phyloP scores from a whole-genome alignment of 2,329 filamentous ascomycete species.

The Colletotrichum aenigma region DNA sequence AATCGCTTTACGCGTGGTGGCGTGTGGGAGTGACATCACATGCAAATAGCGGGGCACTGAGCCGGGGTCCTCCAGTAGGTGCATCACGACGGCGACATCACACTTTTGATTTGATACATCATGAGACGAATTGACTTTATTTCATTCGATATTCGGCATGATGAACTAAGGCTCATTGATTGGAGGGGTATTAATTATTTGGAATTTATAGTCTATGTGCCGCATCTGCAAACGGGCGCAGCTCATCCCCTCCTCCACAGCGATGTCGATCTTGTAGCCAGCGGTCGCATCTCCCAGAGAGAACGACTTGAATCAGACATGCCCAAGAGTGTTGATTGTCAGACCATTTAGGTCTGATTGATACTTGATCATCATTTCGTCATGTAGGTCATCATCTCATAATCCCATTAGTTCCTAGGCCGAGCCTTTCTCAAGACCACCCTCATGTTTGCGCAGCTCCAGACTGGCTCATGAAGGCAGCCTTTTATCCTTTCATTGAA shows the following conservation, averaged over 20 bases:
- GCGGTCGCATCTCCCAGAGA: neutral
- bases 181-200: neutral
- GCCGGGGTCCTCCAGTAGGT: neutral
- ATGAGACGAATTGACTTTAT: neutral
- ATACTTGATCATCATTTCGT: neutral
- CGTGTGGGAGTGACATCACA: constrained; percentile 14
- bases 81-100: neutral
- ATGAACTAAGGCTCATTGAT: neutral
- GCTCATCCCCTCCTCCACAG: neutral
- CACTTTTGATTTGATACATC: neutral
- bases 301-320: neutral
- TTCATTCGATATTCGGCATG: neutral
- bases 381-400: neutral
- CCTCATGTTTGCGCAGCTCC: neutral
- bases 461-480: neutral
- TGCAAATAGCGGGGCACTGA: neutral
- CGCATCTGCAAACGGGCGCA: neutral
- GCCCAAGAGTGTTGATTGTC: fast-evolving
- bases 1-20: constrained; percentile 15
- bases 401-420: neutral
- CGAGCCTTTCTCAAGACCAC: neutral
- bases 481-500: neutral
- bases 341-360: neutral
- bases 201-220: neutral
- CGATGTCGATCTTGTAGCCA: neutral